Percentiles rank a stretch among this genome's conserved stretches.
Evolutionary conservation across 192 early-diverging fungal species (phyloP).

Genomic region (Paraglomus brasilianum): DNA sequence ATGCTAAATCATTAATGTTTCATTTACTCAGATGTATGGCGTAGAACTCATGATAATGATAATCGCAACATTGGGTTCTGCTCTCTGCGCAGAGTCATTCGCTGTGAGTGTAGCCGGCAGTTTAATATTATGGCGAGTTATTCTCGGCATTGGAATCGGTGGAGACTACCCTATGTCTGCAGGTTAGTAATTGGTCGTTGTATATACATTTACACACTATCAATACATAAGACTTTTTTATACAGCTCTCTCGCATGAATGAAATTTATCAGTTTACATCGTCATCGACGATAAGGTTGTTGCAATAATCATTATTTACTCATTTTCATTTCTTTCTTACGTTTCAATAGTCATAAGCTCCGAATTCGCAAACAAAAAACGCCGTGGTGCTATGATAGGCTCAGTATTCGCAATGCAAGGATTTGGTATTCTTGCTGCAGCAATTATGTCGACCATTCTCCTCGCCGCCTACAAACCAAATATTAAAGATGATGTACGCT

Average conservation of each 20-base stretch:
- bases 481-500: constrained; percentile 59
- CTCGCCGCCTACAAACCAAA: constrained; percentile 65
- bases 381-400: constrained; percentile 83
- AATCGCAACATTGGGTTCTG: constrained; percentile 76
- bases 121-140: constrained; percentile 85
- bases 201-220: neutral
- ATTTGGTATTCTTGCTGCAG: constrained; percentile 79
- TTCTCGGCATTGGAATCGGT: constrained; percentile 92
- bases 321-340: constrained; percentile 63
- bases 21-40: constrained; percentile 66
- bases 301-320: too few species aligned
- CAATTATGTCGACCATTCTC: constrained; percentile 67
- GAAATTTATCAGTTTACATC: neutral
- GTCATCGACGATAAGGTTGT: neutral
- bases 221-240: too few species aligned
- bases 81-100: constrained; percentile 70
- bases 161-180: constrained; percentile 98
- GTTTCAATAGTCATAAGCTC: constrained; percentile 76
- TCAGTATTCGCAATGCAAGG: constrained; percentile 93
- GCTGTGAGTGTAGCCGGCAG: constrained; percentile 57
- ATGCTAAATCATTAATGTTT: neutral
- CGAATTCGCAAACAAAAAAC: constrained; percentile 78
- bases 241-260: too few species aligned
- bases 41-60: constrained; percentile 91
- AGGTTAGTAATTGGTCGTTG: constrained; percentile 27